Conservation (phyloP, 192 early-diverging fungal genomes). For the Entomortierella parvispora region DNA sequence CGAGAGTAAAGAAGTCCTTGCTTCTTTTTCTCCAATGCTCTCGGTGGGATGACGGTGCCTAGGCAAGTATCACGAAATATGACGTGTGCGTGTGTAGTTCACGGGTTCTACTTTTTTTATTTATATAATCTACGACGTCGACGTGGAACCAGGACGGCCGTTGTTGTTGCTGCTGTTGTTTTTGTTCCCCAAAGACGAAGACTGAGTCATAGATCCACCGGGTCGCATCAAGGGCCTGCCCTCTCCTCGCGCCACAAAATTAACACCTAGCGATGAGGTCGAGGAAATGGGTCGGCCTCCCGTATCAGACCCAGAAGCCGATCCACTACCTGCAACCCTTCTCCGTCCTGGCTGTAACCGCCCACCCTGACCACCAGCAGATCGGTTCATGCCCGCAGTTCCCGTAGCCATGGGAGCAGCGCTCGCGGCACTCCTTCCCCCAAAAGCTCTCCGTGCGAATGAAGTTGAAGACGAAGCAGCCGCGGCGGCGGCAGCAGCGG, state of each 20-base stretch:
- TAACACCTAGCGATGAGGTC: not conserved
- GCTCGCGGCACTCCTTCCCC: slow-evolving; percentile 4
- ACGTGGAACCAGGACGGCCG: too few species aligned
- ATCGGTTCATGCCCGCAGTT: not conserved
- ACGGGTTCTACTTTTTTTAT: too few species aligned
- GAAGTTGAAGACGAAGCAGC: not conserved
- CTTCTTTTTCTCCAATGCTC: too few species aligned
- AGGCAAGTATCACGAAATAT: too few species aligned
- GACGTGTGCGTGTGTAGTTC: too few species aligned
- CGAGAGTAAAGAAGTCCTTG: too few species aligned
- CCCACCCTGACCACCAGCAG: not conserved
- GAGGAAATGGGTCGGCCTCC: slow-evolving; percentile 8
- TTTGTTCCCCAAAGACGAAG: too few species aligned
- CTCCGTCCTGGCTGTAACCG: slow-evolving; percentile 28
- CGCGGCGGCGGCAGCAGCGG: slow-evolving; percentile 15
- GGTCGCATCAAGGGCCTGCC: not conserved
- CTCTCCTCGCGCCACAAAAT: slow-evolving; percentile 1
- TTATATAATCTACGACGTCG: too few species aligned
- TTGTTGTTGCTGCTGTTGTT: too few species aligned
- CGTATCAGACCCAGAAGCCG: slow-evolving; percentile 43
- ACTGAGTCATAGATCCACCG: too few species aligned
- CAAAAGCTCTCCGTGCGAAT: slow-evolving; percentile 3
- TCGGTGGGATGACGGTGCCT: too few species aligned
- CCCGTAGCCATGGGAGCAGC: not conserved
- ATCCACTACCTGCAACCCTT: slow-evolving; percentile 29